A percentile compares a stretch with the other conserved stretches of the same genome.
Evolutionary conservation across 2,329 filamentous ascomycete genomes (phyloP).

Genomic region (Talaromyces pinophilus): DNA sequence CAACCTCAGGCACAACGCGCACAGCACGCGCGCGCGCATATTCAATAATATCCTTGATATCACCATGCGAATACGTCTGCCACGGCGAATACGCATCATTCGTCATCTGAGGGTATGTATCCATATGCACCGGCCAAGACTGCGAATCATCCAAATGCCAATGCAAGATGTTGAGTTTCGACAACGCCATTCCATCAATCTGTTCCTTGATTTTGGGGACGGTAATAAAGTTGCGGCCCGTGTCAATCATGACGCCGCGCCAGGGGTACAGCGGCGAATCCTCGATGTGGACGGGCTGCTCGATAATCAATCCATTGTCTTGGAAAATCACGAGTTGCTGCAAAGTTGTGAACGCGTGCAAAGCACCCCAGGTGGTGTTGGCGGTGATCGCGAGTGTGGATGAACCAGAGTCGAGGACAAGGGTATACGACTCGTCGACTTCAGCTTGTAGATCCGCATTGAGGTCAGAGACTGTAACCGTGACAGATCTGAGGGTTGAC

Average conservation of each 20-base stretch:
- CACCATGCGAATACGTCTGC: constrained; percentile 49
- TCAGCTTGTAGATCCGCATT: constrained; percentile 56
- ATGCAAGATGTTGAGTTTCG: constrained; percentile 60
- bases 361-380: constrained; percentile 56
- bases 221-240: constrained; percentile 57
- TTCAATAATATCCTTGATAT: constrained; percentile 48
- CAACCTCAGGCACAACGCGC: constrained; percentile 63
- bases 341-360: constrained; percentile 60
- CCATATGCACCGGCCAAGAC: constrained; percentile 57
- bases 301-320: constrained; percentile 46
- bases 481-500: constrained; percentile 43
- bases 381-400: constrained; percentile 50
- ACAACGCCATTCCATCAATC: constrained; percentile 56
- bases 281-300: constrained; percentile 55
- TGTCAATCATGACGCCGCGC: constrained; percentile 59
- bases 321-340: constrained; percentile 57
- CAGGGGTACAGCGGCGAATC: constrained; percentile 57
- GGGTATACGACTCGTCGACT: constrained; percentile 59
- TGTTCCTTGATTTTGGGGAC: constrained; percentile 56
- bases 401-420: constrained; percentile 47
- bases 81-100: constrained; percentile 56
- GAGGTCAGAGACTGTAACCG: constrained; percentile 50
- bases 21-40: constrained; percentile 59
- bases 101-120: constrained; percentile 54
- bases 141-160: constrained; percentile 60